Base-by-base conservation (phyloP, 768 basidiomycete species). In the Rhizopogon roseolus region DNA sequence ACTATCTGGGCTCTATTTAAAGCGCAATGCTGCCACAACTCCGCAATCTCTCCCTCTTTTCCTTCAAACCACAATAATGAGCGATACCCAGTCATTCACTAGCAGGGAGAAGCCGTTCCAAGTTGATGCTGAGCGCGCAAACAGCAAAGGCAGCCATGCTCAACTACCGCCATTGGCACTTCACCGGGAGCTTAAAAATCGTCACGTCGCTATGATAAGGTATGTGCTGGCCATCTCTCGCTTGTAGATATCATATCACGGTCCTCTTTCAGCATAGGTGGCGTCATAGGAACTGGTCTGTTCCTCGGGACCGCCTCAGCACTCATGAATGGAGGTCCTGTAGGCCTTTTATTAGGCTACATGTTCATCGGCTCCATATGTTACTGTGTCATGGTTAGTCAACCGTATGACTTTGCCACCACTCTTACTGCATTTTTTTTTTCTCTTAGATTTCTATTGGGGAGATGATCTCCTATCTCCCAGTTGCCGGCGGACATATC, bases 321-420 rank as follows among this genome's bases (percentile, higher is more conserved):
- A 9, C 66, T 79, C 39, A 52, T 42, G 50, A 62, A 68, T 13
- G 79, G 76, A 49, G 79, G 79, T 42, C 78, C 78, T 2, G 11
- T 80, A 1, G 78, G 78, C n/a, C 59, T 79, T 38, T 63, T 79
- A 10, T 62, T 79, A 19, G 77, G 65, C 6, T 79, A 79, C 59
- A 6, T 66, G 0, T 64, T 70, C 32, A 51, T 75, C 1, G 73
- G 71, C 16, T 52, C 73, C 10, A 69, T 71, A 50, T 75, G 73
- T 60, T 70, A 71, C 41, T 59, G 65, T 7, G 69, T 70, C 17
- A 74, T 76, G 74, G 74, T 74, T 32, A 45, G 62, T n/a, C 11
- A 16, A 45, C 60, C 61, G 55, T 72, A 19, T 1, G 10, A 34
- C 17, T n/a, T 48, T 32, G n/a, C n/a, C 17, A 13, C 22, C 11